A percentile compares a stretch with the other conserved stretches of the same genome.
Conservation (phyloP, 2,329 filamentous ascomycete genomes). For the Gaeumannomyces tritici region DNA sequence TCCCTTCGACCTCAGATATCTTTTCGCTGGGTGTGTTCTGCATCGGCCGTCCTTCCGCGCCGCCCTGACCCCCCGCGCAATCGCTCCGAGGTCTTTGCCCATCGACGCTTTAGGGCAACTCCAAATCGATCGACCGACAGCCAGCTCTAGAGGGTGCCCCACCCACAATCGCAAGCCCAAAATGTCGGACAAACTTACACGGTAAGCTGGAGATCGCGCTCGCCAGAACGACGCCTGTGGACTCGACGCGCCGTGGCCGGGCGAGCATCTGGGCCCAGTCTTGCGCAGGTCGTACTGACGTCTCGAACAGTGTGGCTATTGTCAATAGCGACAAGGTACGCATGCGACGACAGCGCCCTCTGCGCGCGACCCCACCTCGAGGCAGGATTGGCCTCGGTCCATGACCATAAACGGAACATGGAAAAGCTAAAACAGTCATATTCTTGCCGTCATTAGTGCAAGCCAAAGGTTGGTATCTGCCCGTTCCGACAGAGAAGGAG, state of each 20-base stretch:
- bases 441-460: constrained; percentile 48
- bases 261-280: background rate
- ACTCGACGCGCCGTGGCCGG: background rate
- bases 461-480: constrained; percentile 59
- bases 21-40: background rate
- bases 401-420: background rate
- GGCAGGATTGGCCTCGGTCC: background rate
- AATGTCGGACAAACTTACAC: constrained; percentile 92
- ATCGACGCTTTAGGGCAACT: background rate
- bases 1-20: background rate
- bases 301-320: constrained; percentile 74
- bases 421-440: constrained; percentile 1
- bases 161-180: constrained; percentile 18
- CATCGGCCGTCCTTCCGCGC: background rate
- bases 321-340: constrained; percentile 94
- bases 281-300: background rate
- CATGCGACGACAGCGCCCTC: constrained; percentile 19
- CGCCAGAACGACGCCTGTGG: background rate
- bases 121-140: constrained; percentile 3
- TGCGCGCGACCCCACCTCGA: constrained; percentile 22
- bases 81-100: background rate
- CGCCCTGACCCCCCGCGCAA: background rate
- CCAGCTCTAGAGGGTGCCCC: background rate
- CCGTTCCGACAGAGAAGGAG: background rate
- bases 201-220: constrained; percentile 46